Percentiles rank a stretch among this genome's conserved stretches.
These are phyloP conservation scores for Phytophthora sp. DNA, from an alignment of 352 stramenopile species.

Conservation along the genomic window DNA sequence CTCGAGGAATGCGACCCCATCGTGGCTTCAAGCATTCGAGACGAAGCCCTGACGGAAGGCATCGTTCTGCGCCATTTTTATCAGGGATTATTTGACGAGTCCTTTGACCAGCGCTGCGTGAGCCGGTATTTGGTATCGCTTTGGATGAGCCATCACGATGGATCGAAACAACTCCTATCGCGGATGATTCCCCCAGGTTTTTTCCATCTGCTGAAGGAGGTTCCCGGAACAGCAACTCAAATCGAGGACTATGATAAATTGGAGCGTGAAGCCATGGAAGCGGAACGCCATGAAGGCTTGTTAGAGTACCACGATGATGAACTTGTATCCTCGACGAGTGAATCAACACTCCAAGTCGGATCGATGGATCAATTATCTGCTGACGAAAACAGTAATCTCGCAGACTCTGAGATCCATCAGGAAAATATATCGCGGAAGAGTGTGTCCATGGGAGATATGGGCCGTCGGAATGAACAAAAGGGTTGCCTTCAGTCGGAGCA, in stretches of 20 bases:
- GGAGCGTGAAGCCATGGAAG: slow-evolving; percentile 67
- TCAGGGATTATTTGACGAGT: slow-evolving; percentile 92
- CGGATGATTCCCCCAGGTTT: slow-evolving; percentile 92
- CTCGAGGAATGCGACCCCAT: slow-evolving; percentile 87
- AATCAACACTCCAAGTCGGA: slow-evolving; percentile 35
- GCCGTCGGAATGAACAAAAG: slow-evolving; percentile 2
- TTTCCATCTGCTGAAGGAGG: slow-evolving; percentile 89
- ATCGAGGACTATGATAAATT: slow-evolving; percentile 88
- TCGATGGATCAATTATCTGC: slow-evolving; percentile 17
- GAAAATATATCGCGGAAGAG: slow-evolving; percentile 29
- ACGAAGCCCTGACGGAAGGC: slow-evolving; percentile 92
- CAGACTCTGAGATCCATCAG: slow-evolving; percentile 17
- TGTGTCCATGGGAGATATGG: slow-evolving; percentile 26
- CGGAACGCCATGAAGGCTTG: slow-evolving; percentile 44
- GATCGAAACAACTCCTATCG: slow-evolving; percentile 90
- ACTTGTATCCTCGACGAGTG: slow-evolving; percentile 43
- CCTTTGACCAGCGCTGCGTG: slow-evolving; percentile 93
- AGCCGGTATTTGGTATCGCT: slow-evolving; percentile 95
- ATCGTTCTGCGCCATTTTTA: slow-evolving; percentile 95
- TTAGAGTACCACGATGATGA: slow-evolving; percentile 43
- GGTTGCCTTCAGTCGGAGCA: slow-evolving; percentile 13
- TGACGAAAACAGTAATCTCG: slow-evolving; percentile 10
- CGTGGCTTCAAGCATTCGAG: slow-evolving; percentile 85
- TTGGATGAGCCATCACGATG: slow-evolving; percentile 92
- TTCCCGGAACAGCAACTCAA: slow-evolving; percentile 76